phyloP scores from a whole-genome alignment of 129 eudicot species.

The Apium graveolens region DNA sequence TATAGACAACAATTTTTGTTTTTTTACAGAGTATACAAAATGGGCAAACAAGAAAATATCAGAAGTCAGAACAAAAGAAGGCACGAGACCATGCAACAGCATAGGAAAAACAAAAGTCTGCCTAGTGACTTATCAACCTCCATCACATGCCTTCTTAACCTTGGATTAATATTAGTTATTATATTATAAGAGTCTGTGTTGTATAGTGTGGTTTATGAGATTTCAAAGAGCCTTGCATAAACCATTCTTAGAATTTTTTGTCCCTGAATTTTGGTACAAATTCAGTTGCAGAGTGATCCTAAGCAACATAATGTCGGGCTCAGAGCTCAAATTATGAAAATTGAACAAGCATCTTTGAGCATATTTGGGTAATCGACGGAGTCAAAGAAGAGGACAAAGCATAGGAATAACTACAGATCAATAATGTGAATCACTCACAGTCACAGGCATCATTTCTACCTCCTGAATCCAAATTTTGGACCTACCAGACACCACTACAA shows the following conservation, averaged over 20 bases:
- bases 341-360: not conserved
- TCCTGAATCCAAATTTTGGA: not conserved
- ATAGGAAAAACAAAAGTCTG: slow-evolving; percentile 61
- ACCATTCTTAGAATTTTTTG: too few relatives aligned
- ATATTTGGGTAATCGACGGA: not conserved
- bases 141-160: slow-evolving; percentile 59
- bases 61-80: slow-evolving; percentile 66
- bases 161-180: slow-evolving; percentile 35
- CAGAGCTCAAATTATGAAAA: not conserved
- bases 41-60: slow-evolving; percentile 11
- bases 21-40: slow-evolving; percentile 7
- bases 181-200: slow-evolving; percentile 46
- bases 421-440: not conserved
- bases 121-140: slow-evolving; percentile 63
- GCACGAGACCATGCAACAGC: slow-evolving; percentile 60
- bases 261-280: too few relatives aligned
- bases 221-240: slow-evolving; percentile 59
- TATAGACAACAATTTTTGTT: not conserved
- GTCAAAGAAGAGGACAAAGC: not conserved
- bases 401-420: not conserved
- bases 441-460: not conserved
- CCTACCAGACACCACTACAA: not conserved
- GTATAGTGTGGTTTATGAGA: slow-evolving; percentile 35
- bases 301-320: too few relatives aligned
- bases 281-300: too few relatives aligned